These are phyloP conservation scores for Apiotrichum akiyoshidainum DNA, from an alignment of 1,284 basidiomycete species.

Conservation along the genomic window DNA sequence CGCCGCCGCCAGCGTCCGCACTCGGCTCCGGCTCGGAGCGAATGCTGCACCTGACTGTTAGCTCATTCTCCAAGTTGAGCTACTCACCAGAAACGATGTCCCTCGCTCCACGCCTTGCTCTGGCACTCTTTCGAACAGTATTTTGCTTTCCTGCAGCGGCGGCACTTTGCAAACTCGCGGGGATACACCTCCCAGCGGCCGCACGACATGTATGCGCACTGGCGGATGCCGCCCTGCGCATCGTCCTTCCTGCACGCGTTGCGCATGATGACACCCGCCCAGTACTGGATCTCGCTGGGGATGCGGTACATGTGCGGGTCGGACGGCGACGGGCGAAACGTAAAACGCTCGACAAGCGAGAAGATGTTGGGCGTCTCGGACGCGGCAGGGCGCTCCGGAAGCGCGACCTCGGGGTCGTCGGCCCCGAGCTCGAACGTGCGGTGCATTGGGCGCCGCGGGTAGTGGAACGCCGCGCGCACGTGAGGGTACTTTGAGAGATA, in stretches of 20 bases:
- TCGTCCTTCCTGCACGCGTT: conserved; percentile 99
- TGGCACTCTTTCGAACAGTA: conserved; percentile 99
- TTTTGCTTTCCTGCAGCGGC: conserved; percentile 94
- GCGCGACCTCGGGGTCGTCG: conserved; percentile 31
- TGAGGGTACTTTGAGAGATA: conserved; percentile 98
- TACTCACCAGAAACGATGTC: conserved; percentile 68
- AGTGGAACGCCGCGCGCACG: conserved; percentile 94
- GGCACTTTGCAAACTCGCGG: conserved; percentile 94
- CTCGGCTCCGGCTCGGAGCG: conserved; percentile 31
- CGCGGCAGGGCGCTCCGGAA: conserved; percentile 44
- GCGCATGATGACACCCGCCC: conserved; percentile 99
- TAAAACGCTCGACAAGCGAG: conserved; percentile 92
- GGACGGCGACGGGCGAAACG: conserved; percentile 80
- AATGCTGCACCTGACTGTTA: conserved; percentile 29
- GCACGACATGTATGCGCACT: conserved; percentile 98
- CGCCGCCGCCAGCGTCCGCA: conserved; percentile 6
- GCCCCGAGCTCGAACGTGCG: conserved; percentile 45
- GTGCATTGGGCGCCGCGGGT: conserved; percentile 59
- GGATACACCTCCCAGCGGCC: conserved; percentile 92
- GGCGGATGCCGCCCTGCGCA: conserved; percentile 82
- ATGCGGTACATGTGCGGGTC: conserved; percentile 71
- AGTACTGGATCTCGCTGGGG: conserved; percentile 92
- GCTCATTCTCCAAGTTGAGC: neutral
- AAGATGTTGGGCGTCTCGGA: conserved; percentile 75
- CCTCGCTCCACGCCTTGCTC: conserved; percentile 93